phyloP scores from a whole-genome alignment of 805 yeast genomes.

The Starmerella sp. region DNA sequence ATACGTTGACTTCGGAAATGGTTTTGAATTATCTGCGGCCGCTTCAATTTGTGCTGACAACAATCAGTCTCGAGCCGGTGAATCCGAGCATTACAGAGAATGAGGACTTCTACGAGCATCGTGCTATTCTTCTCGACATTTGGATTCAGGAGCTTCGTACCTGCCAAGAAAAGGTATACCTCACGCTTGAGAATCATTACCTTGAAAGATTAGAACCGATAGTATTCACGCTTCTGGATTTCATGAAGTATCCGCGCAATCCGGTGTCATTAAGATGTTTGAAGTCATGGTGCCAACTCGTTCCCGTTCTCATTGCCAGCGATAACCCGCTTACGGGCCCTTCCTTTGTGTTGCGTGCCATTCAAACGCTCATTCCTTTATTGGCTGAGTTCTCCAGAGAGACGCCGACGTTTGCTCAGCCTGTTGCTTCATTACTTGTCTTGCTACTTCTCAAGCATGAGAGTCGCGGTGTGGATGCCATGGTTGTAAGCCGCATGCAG shows the following conservation, averaged over 20 bases:
- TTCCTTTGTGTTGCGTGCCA: slow-evolving; percentile 63
- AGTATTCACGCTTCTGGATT: slow-evolving; percentile 27
- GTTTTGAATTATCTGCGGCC: slow-evolving; percentile 45
- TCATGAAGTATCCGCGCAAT: slow-evolving; percentile 38
- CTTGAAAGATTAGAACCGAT: slow-evolving; percentile 36
- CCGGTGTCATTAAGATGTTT: slow-evolving; percentile 44
- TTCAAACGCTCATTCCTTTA: slow-evolving; percentile 65
- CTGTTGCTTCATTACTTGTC: slow-evolving; percentile 64
- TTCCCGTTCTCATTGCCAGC: slow-evolving; percentile 49
- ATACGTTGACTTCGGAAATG: slow-evolving; percentile 41
- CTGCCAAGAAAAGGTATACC: slow-evolving; percentile 36
- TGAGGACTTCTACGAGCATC: slow-evolving; percentile 43
- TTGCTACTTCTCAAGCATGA: slow-evolving; percentile 55
- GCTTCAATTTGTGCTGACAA: slow-evolving; percentile 39
- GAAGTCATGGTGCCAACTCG: slow-evolving; percentile 74
- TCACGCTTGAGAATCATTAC: slow-evolving; percentile 43
- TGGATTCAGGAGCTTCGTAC: slow-evolving; percentile 64
- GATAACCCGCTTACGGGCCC: slow-evolving; percentile 35
- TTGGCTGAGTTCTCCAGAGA: slow-evolving; percentile 61
- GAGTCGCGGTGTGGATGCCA: slow-evolving; percentile 26
- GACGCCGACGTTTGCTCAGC: slow-evolving; percentile 59
- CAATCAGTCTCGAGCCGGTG: slow-evolving; percentile 34
- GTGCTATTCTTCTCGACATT: slow-evolving; percentile 52
- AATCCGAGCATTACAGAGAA: neutral
- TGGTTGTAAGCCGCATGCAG: slow-evolving; percentile 32